Evolutionary conservation across 768 basidiomycete genomes (phyloP), one percentile per base, ranked within the genome.

Genomic region (Trametes sanguinea): DNA sequence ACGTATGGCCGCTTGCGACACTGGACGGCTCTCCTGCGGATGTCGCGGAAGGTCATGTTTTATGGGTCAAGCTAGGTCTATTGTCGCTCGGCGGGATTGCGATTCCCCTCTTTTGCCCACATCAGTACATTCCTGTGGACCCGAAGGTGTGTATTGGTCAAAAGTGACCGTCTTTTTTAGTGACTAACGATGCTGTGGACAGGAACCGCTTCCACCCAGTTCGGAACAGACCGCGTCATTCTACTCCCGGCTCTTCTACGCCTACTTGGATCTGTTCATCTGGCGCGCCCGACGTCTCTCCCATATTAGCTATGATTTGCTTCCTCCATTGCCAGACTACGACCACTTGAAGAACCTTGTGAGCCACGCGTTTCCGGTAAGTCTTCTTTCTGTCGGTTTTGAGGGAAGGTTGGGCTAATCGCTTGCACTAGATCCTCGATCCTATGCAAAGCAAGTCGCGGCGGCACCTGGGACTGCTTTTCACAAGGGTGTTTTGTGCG

Each of bases 151-250:
- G 66, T 45, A n/a, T 11, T 37, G 11, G 11, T 37, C 16, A 30
- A 13, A 6, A 3, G 0, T 42, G 9, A 30, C 29, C 6, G 22
- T 27, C 1, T n/a, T 32, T 1, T 22, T 11, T 51, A 14, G 9
- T 17, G 5, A 16, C 51, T 29, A n/a, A 35, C 42, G 27, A 43
- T 30, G 27, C 4, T 32, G 27, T 7, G 2, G 9, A 37, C 33
- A 47, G 47, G 50, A 37, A 16, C 5, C 6, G 27, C 5, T 61
- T 57, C 71, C 59, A 32, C 70, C 74, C 1, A 75, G 74, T 17
- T 77, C 79, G 2, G 80, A 82, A 62, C 81, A 81, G 60, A 79
- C 77, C 1, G 76, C 80, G 0, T 78, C 79, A 0, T 68, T 72
- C 46, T 60, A 78, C 9, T 79, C 76, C 4, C 69, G 76, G 54